Conservation (phyloP, 345 rosid species). For the Carallia brachiata region DNA sequence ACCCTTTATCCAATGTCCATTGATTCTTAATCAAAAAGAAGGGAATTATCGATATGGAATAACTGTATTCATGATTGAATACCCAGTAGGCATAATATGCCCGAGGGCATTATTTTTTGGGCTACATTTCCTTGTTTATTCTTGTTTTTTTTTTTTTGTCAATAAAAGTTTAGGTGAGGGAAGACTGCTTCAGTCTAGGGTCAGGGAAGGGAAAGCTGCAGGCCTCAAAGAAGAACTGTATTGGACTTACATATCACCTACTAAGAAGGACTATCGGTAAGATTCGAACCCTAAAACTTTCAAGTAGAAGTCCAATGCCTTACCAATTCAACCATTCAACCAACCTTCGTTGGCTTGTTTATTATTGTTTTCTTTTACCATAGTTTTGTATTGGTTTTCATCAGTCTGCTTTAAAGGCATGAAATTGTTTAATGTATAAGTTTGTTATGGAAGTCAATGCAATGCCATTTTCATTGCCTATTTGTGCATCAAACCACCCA, state of each 20-base stretch:
- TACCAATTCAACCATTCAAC: no score
- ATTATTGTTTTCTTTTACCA: not conserved
- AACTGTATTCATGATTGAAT: conserved; percentile 22
- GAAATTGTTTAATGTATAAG: conserved; percentile 7
- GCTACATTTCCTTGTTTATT: not conserved
- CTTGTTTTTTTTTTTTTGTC: not conserved
- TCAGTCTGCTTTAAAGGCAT: conserved; percentile 8
- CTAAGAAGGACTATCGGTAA: no score
- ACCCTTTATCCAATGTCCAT: not conserved
- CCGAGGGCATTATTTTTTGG: not conserved
- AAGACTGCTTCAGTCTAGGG: no score
- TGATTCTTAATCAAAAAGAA: conserved; percentile 15
- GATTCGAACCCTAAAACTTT: no score
- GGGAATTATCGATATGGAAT: conserved; percentile 17
- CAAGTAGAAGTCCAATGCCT: no score
- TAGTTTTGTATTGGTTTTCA: conserved; percentile 1
- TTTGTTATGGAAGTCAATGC: conserved; percentile 15
- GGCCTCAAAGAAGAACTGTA: no score
- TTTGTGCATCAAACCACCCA: conserved; percentile 12
- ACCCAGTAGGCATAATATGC: conserved; percentile 25
- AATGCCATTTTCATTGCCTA: conserved; percentile 14
- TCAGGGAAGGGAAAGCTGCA: no score
- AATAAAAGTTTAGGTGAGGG: no score
- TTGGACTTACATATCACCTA: no score
- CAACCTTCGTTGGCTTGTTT: no score